These are phyloP conservation scores for Kodamaea laetipori DNA, from an alignment of 805 yeast genomes.

Conservation along the genomic window DNA sequence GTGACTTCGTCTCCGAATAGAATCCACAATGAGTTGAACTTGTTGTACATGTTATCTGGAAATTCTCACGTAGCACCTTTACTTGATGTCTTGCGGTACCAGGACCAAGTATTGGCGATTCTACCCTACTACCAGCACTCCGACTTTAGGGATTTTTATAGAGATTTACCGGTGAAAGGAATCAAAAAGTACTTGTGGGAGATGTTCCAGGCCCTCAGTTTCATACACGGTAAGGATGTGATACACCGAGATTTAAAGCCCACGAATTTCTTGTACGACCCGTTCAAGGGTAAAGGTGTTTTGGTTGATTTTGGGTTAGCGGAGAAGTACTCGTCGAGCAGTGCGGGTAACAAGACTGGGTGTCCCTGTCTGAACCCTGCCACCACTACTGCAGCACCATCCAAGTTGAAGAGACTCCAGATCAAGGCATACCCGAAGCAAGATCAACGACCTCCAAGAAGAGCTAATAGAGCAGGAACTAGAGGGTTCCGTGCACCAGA, in stretches of 20 bases:
- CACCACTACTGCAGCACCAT: conserved; percentile 12
- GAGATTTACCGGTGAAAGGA: conserved; percentile 77
- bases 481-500: conserved; percentile 96
- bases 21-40: conserved; percentile 81
- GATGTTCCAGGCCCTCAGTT: conserved; percentile 70
- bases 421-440: conserved; percentile 73
- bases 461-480: conserved; percentile 97
- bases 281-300: conserved; percentile 69
- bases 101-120: conserved; percentile 92
- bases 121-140: conserved; percentile 89
- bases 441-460: conserved; percentile 82
- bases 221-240: conserved; percentile 50
- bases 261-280: conserved; percentile 70
- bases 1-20: conserved; percentile 94
- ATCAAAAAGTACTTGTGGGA: conserved; percentile 81
- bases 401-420: conserved; percentile 23
- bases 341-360: conserved; percentile 22
- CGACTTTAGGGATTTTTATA: conserved; percentile 84
- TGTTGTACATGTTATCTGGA: conserved; percentile 69
- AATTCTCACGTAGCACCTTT: conserved; percentile 82
- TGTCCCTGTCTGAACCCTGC: conserved; percentile 56
- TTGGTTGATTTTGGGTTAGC: conserved; percentile 93
- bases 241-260: conserved; percentile 51
- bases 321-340: conserved; percentile 45
- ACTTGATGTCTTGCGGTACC: conserved; percentile 80